phyloP scores from a whole-genome alignment of 2,329 filamentous ascomycete genomes.

The Exophiala spinifera region DNA sequence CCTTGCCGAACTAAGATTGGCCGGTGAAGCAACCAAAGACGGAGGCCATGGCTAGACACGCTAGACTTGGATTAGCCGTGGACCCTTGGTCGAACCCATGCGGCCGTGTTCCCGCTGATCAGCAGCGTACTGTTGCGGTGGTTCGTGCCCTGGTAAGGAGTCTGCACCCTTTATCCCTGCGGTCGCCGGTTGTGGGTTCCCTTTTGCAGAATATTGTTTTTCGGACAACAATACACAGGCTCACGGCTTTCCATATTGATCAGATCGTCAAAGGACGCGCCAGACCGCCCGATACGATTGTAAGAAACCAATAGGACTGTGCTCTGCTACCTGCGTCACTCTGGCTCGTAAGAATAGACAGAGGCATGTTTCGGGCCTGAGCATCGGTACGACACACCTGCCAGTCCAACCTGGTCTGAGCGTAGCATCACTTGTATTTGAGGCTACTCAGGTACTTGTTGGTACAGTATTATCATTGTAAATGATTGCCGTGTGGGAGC shows the following conservation, averaged over 20 bases:
- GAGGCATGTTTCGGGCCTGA: neutral
- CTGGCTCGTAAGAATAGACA: neutral
- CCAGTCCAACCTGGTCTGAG: neutral
- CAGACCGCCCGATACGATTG: neutral
- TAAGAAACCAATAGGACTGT: neutral
- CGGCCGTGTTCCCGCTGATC: constrained; percentile 10
- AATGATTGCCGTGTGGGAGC: too few species aligned
- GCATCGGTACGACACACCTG: neutral
- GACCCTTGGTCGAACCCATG: constrained; percentile 5
- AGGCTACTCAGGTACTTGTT: too few species aligned
- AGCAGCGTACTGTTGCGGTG: constrained; percentile 14
- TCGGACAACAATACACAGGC: neutral
- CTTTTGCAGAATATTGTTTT: neutral
- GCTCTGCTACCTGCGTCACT: neutral
- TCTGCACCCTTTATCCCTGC: neutral
- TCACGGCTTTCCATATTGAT: neutral
- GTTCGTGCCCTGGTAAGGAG: constrained; percentile 7
- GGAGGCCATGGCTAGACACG: constrained; percentile 13
- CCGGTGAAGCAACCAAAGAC: constrained; percentile 17
- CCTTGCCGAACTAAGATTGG: constrained; percentile 8
- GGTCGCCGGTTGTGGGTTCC: neutral
- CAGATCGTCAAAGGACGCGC: neutral
- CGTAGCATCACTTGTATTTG: neutral
- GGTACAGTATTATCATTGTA: too few species aligned
- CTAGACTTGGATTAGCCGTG: constrained; percentile 15